These are phyloP conservation scores for Hymenoscyphus occultus DNA, from an alignment of 2,329 filamentous ascomycete species.

Conservation along the genomic window DNA sequence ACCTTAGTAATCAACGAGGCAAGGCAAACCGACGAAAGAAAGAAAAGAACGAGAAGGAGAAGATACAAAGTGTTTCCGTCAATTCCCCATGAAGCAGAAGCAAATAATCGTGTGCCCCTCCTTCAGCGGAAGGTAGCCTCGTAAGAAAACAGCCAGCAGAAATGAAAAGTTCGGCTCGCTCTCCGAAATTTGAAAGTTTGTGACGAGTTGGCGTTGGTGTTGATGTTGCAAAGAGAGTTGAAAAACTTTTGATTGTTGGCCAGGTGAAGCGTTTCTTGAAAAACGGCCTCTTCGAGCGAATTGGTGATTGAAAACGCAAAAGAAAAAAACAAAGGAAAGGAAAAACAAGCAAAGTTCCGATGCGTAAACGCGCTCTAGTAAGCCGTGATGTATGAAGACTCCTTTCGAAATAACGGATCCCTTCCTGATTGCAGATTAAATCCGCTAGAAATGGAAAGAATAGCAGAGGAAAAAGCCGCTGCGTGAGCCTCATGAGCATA, in stretches of 20 bases:
- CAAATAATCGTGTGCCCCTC: background rate
- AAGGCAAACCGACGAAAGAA: constrained; percentile 4
- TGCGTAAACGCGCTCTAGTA: constrained; percentile 6
- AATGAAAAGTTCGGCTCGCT: background rate
- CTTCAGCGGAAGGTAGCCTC: background rate
- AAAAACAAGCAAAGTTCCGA: background rate
- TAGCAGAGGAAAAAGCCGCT: background rate
- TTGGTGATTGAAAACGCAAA: constrained; percentile 5
- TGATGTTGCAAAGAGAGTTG: constrained; percentile 14
- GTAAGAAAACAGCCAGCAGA: background rate
- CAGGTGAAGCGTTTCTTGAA: constrained; percentile 9
- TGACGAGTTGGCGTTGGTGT: background rate
- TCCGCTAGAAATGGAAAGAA: background rate
- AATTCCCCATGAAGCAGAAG: background rate
- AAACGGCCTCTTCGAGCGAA: constrained; percentile 5
- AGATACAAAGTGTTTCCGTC: constrained; percentile 5
- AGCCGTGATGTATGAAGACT: constrained; percentile 4
- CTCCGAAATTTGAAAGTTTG: background rate
- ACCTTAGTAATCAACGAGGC: constrained; percentile 5
- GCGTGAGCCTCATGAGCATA: constrained; percentile 8
- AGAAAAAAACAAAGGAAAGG: constrained; percentile 13
- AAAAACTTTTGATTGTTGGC: constrained; percentile 15
- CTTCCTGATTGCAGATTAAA: background rate
- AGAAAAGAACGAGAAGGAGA: background rate
- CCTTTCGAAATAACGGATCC: background rate